These are phyloP conservation scores for Funneliformis mosseae DNA, from an alignment of 192 early-diverging fungal genomes.

Conservation along the genomic window DNA sequence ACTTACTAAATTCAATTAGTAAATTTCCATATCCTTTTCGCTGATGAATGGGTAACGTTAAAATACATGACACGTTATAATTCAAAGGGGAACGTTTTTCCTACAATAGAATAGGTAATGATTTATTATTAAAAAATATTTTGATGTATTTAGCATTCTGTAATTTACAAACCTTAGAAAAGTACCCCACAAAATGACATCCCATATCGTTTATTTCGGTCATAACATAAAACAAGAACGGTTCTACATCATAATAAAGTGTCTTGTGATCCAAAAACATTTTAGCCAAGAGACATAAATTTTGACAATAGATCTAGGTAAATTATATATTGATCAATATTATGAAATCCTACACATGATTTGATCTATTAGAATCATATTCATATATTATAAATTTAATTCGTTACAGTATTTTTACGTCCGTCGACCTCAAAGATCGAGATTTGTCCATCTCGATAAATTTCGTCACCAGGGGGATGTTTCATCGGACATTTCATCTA, in stretches of 20 bases:
- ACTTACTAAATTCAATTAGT: slow-evolving; percentile 88
- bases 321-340: not conserved
- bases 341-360: not conserved
- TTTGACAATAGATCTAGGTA: slow-evolving; percentile 89
- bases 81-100: slow-evolving; percentile 83
- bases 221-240: slow-evolving; percentile 96
- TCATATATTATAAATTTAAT: slow-evolving; percentile 24
- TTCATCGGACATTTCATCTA: slow-evolving; percentile 73
- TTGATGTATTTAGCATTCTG: not conserved
- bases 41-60: slow-evolving; percentile 86
- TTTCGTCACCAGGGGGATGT: slow-evolving; percentile 96
- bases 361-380: not conserved
- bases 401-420: slow-evolving; percentile 80
- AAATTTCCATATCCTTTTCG: slow-evolving; percentile 91
- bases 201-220: slow-evolving; percentile 76
- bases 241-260: slow-evolving; percentile 95
- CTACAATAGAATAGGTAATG: slow-evolving; percentile 32
- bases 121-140: not conserved
- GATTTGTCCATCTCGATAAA: slow-evolving; percentile 87
- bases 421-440: slow-evolving; percentile 97
- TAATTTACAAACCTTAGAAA: slow-evolving; percentile 72
- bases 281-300: slow-evolving; percentile 93
- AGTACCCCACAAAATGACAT: slow-evolving; percentile 95
- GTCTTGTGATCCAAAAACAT: slow-evolving; percentile 99
- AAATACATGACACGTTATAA: slow-evolving; percentile 94